Base-by-base conservation (phyloP, 257 asterid species). In the Ajuga chamaepitys region DNA sequence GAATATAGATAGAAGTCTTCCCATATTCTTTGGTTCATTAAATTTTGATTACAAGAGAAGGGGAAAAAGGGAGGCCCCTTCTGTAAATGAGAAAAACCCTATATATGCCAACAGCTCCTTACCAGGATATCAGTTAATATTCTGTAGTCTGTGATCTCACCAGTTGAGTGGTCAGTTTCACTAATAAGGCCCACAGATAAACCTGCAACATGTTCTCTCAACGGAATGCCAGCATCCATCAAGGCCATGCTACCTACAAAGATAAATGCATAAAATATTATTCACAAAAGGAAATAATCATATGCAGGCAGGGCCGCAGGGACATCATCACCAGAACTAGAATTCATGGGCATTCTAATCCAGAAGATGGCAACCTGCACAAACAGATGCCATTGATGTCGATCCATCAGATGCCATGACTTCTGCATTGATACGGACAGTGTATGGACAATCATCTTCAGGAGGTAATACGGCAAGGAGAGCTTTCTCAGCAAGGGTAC, bases 361-460 rank as follows among this genome's bases (percentile, higher is more conserved):
- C 52, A 32, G 37, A 67, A 68, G 28, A 75, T 47, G 62, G 9
- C 12, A 76, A 93, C 99, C 99, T 80, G 96, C 99, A 86, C 99
- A 93, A 71, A 89, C 97, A 70, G 97, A 84, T 63, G 99, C 99
- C 99, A 93, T 93, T 53, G 99, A 93, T 56, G 99, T 93, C 18
- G 99, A 93, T 68, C 99, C 97, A 84, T 93, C 99, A 25, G 99
- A 93, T 67, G 97, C 90, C 99, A 93, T 89, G 51, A 93, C 99
- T 82, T 89, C 99, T 50, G 99, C 79, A 86, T 88, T 93, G 73
- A 93, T 70, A 62, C 99, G 97, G 14, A 93, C 85, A 30, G 99
- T 82, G 66, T 86, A 93, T 51, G 87, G 94, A 56, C 87, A 88
- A 74, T 77, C 73, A 59, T 86, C 95, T 84, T 93, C 99, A 60